Conservation (phyloP, 345 rosid species). For the Euphorbia peplus region DNA sequence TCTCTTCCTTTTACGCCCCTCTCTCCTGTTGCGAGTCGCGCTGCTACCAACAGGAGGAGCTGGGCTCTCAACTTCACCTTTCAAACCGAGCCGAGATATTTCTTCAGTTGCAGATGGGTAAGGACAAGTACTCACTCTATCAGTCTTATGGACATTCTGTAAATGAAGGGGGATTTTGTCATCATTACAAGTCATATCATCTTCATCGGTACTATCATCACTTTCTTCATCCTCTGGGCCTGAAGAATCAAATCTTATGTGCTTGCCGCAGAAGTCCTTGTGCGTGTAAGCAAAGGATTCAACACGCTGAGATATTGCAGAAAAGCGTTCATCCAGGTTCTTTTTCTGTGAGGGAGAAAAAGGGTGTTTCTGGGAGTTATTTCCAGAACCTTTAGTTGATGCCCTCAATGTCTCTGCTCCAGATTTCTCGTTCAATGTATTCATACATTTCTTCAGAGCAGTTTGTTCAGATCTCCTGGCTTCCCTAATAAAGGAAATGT, state of each 20-base stretch:
- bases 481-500: conserved; percentile 53
- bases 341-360: conserved; percentile 42
- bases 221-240: conserved; percentile 52
- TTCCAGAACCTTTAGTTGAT: conserved; percentile 27
- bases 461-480: conserved; percentile 55
- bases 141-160: conserved; percentile 33
- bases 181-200: conserved; percentile 23
- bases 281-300: conserved; percentile 55
- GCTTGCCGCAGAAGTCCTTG: conserved; percentile 57
- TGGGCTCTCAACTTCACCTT: conserved; percentile 38
- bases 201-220: conserved; percentile 33
- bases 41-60: conserved; percentile 24
- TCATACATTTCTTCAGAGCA: conserved; percentile 37
- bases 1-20: conserved; percentile 30
- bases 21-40: conserved; percentile 17
- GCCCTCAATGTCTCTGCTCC: conserved; percentile 23
- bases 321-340: conserved; percentile 47
- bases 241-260: conserved; percentile 57
- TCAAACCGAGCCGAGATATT: conserved; percentile 63
- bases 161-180: conserved; percentile 11
- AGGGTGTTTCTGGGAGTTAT: conserved; percentile 30
- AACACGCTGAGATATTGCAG: conserved; percentile 47
- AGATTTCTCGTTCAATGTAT: conserved; percentile 33
- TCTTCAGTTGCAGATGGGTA: conserved; percentile 91
- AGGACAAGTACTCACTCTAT: conserved; percentile 66